Percentiles rank a stretch among this genome's conserved stretches.
These are phyloP conservation scores for Pythium scleroteichum DNA, from an alignment of 352 stramenopile species.

Conservation along the genomic window DNA sequence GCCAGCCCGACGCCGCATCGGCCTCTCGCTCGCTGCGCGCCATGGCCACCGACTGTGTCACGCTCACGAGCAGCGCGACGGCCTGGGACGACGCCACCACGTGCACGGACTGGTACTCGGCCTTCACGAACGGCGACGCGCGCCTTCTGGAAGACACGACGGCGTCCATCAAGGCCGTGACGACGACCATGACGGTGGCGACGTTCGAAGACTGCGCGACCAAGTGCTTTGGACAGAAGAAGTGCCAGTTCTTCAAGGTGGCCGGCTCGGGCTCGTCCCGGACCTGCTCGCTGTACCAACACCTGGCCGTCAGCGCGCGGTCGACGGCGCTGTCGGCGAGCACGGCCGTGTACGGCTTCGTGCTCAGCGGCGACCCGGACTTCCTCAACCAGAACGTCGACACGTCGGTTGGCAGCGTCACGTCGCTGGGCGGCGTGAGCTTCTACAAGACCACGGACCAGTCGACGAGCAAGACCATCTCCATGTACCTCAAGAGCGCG, in stretches of 20 bases:
- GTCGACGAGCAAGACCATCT: slow-evolving; percentile 28
- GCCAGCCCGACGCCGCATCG: background rate
- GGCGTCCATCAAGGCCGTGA: slow-evolving; percentile 23
- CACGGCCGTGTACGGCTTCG: slow-evolving; percentile 34
- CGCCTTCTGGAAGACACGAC: slow-evolving; percentile 24
- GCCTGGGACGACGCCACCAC: slow-evolving; percentile 30
- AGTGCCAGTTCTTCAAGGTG: slow-evolving; percentile 40
- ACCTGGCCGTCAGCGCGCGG: slow-evolving; percentile 23
- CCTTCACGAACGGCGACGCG: slow-evolving; percentile 32
- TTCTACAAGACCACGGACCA: slow-evolving; percentile 34
- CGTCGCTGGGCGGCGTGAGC: slow-evolving; percentile 25
- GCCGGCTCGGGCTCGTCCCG: slow-evolving; percentile 9
- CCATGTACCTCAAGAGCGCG: slow-evolving; percentile 28
- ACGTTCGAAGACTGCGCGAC: slow-evolving; percentile 31
- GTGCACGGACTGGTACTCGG: slow-evolving; percentile 34
- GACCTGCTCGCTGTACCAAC: slow-evolving; percentile 35
- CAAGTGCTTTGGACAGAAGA: slow-evolving; percentile 33
- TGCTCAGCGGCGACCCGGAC: slow-evolving; percentile 29
- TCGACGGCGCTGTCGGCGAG: slow-evolving; percentile 7
- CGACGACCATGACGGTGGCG: slow-evolving; percentile 10
- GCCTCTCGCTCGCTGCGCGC: slow-evolving; percentile 12
- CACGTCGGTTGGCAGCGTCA: slow-evolving; percentile 11
- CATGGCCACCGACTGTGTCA: slow-evolving; percentile 22
- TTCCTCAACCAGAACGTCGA: slow-evolving; percentile 38
- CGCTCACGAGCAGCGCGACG: slow-evolving; percentile 18